Base-by-base conservation (phyloP, 768 basidiomycete species). In the Trametopsis cervina region DNA sequence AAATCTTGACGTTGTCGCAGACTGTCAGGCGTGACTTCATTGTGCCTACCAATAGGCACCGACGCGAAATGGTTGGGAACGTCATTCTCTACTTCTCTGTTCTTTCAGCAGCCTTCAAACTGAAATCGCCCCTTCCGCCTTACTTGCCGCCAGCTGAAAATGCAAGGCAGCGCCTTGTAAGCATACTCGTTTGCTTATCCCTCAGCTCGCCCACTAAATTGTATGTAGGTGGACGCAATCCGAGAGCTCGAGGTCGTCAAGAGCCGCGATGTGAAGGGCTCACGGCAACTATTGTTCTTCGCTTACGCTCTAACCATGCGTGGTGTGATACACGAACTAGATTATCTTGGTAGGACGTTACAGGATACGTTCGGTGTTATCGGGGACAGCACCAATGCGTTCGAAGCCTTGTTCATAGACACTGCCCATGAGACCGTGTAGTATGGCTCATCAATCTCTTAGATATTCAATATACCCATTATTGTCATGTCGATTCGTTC, bases 281-380 rank as follows among this genome's bases (percentile, higher is more conserved):
- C 91, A 1, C 72, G 83, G 17, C 88, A 96, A 56, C 71, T 99
- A 3, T 73, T 98, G 17, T 97, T 90, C 68, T 94, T 95, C 57
- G 93, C 92, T 1, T 98, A 97, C 57, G 89, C 89, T 0, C 70
- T 93, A 50, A 87, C 89, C 46, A 94, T 96, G 91, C 86, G 90
- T 62, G 91, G 92, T 5, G 88, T 96, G 33, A 96, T 93, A 7
- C 75, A 79, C 44, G 91, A 97, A 59, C 75, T 99, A 12, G 91
- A 96, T 46, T 76, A 69, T 44, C 70, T 98, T 1, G 95, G 96
- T 0, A 66, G 65, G 33, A 86, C 80, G 21, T 69, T 95, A 50
- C 95, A 98, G 62, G 79, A 83, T 44, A 84, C 89, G 9, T 99
- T 96, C 63, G 95, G 95, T 9, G 89, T 94, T 3, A 91, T 96